Percentiles rank a stretch among this genome's conserved stretches.
These are phyloP conservation scores for Powellomyces hirtus DNA, from an alignment of 192 early-diverging fungal species.

Conservation along the genomic window DNA sequence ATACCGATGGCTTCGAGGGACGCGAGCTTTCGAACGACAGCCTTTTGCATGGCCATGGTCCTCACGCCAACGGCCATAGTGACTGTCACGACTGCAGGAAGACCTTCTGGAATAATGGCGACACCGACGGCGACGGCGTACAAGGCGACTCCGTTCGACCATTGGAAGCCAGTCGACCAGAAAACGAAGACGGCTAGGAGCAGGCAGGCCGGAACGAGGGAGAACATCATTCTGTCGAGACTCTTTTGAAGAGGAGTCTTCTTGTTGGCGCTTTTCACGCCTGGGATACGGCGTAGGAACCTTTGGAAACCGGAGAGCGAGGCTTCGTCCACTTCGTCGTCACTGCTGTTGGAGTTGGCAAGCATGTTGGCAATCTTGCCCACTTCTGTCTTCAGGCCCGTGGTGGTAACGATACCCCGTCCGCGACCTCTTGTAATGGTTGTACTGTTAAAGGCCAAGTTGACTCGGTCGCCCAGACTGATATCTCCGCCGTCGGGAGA, in stretches of 20 bases:
- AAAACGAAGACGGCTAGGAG: conserved; percentile 40
- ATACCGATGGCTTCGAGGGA: conserved; percentile 89
- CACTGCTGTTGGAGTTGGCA: conserved; percentile 58
- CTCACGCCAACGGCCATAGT: conserved; percentile 82
- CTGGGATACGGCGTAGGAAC: neutral
- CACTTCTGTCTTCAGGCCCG: conserved; percentile 74
- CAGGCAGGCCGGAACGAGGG: conserved; percentile 27
- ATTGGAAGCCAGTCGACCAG: conserved; percentile 23
- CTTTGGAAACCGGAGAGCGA: neutral
- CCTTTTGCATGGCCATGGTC: conserved; percentile 80
- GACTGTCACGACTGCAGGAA: conserved; percentile 86
- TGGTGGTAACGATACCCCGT: conserved; percentile 71
- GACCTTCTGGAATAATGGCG: conserved; percentile 83
- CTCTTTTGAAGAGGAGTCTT: conserved; percentile 58
- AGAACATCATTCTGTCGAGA: conserved; percentile 30
- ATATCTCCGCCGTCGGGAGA: neutral
- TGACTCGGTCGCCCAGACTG: conserved; percentile 31
- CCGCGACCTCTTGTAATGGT: conserved; percentile 71
- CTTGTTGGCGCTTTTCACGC: conserved; percentile 3
- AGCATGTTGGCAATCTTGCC: conserved; percentile 72
- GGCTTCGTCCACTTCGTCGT: conserved; percentile 14
- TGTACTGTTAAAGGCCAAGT: conserved; percentile 64
- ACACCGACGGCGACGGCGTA: conserved; percentile 77
- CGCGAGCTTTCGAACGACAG: conserved; percentile 76
- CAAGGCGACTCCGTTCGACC: conserved; percentile 69